Percentiles rank a stretch among this genome's conserved stretches.
Evolutionary conservation across 306 rosid species (phyloP).

Genomic region (Vigna radiata): DNA sequence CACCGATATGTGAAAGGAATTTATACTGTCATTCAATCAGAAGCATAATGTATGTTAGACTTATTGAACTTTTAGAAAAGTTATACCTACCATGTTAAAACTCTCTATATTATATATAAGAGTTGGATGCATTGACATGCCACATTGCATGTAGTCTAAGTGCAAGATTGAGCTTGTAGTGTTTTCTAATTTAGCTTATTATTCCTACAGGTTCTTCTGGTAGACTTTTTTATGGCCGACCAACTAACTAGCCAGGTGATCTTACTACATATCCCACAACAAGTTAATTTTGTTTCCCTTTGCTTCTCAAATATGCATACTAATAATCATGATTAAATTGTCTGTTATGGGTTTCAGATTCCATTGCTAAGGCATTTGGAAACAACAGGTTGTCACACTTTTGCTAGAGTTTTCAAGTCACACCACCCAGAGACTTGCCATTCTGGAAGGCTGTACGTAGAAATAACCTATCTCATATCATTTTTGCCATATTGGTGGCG

Average conservation of each 20-base stretch:
- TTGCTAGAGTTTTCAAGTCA: conserved; percentile 57
- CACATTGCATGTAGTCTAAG: background rate
- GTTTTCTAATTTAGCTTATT: conserved; percentile 2
- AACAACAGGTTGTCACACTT: conserved; percentile 73
- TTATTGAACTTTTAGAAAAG: too few species aligned
- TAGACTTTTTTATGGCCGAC: conserved; percentile 95
- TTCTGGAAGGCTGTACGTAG: conserved; percentile 61
- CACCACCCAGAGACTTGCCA: conserved; percentile 59
- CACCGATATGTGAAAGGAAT: too few species aligned
- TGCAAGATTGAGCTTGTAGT: conserved; percentile 6
- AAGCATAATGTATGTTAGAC: too few species aligned
- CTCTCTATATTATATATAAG: too few species aligned
- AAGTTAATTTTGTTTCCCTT: background rate
- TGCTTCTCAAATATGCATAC: background rate
- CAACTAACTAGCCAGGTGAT: conserved; percentile 97
- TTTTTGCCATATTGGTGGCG: conserved; percentile 94
- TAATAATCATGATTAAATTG: conserved; percentile 28
- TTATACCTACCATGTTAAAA: too few species aligned
- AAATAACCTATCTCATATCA: conserved; percentile 72
- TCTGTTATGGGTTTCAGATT: conserved; percentile 51
- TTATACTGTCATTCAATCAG: too few species aligned
- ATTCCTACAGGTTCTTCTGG: conserved; percentile 54
- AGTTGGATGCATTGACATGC: background rate
- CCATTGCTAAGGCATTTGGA: conserved; percentile 81
- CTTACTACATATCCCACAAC: background rate